These are phyloP conservation scores for Chenopodium suecicum DNA, from an alignment of 148 eudicot species.

Conservation along the genomic window DNA sequence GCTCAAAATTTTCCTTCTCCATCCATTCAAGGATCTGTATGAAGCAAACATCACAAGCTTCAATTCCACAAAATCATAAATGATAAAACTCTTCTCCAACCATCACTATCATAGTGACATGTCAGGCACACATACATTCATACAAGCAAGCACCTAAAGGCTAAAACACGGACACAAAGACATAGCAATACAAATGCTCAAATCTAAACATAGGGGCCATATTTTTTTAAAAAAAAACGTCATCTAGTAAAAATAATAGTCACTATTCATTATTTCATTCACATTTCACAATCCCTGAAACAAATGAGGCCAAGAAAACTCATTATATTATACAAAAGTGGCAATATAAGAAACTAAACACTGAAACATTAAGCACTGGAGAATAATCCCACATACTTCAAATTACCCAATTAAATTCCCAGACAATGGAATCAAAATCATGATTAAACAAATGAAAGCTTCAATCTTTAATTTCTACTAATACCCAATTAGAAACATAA, in stretches of 20 bases:
- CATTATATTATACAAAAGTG: too few species aligned
- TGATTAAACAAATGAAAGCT: background rate
- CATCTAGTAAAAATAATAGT: too few species aligned
- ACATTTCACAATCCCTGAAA: background rate
- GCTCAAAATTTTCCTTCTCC: constrained; percentile 43
- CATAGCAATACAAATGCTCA: background rate
- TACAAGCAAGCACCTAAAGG: background rate
- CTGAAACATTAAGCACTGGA: background rate
- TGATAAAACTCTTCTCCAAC: background rate
- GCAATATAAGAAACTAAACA: background rate
- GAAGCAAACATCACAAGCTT: constrained; percentile 19
- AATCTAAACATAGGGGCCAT: background rate
- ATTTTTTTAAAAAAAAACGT: too few species aligned
- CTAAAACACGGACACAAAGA: background rate
- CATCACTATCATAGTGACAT: background rate
- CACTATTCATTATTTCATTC: background rate
- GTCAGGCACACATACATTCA: background rate
- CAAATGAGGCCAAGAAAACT: too few species aligned
- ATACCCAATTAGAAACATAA: background rate
- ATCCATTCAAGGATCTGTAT: constrained; percentile 82
- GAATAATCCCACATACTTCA: background rate
- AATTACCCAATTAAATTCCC: background rate
- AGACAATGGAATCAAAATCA: background rate
- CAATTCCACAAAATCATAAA: background rate
- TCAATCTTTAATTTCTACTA: background rate